Evolutionary conservation across 345 rosid genomes (phyloP).

Genomic region (Rhizophora mangle): DNA sequence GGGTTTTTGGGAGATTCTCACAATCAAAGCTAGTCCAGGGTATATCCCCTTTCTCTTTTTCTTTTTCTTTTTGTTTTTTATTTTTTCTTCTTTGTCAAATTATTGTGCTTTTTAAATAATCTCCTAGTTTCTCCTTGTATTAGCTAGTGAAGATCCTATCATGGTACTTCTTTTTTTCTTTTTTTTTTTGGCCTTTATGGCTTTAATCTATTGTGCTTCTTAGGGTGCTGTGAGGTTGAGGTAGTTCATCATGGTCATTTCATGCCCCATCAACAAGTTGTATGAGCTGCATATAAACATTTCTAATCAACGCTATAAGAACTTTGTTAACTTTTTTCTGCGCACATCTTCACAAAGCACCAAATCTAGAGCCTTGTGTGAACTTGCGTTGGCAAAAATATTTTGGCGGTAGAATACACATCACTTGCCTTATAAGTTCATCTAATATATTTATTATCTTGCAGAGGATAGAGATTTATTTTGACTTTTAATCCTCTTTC

Average conservation of each 20-base stretch:
- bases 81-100: not conserved
- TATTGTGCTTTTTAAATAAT: not conserved
- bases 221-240: not conserved
- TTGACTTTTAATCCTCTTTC: not conserved
- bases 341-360: no score
- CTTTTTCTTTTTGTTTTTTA: not conserved
- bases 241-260: not conserved
- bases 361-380: not conserved
- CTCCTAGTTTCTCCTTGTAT: not conserved
- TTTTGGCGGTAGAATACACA: not conserved
- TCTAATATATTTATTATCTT: slow-evolving; percentile 1
- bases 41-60: not conserved
- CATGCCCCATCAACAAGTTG: not conserved
- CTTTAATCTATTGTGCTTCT: not conserved
- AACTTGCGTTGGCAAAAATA: not conserved
- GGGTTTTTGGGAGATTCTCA: slow-evolving; percentile 14
- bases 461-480: not conserved
- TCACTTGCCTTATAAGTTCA: slow-evolving; percentile 2
- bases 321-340: no score
- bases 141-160: not conserved
- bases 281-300: no score
- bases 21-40: slow-evolving; percentile 8
- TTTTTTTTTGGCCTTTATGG: not conserved
- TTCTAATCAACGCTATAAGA: no score
- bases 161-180: not conserved